Evolutionary conservation across 257 asterid species (phyloP).

Genomic region (Avicennia marina): DNA sequence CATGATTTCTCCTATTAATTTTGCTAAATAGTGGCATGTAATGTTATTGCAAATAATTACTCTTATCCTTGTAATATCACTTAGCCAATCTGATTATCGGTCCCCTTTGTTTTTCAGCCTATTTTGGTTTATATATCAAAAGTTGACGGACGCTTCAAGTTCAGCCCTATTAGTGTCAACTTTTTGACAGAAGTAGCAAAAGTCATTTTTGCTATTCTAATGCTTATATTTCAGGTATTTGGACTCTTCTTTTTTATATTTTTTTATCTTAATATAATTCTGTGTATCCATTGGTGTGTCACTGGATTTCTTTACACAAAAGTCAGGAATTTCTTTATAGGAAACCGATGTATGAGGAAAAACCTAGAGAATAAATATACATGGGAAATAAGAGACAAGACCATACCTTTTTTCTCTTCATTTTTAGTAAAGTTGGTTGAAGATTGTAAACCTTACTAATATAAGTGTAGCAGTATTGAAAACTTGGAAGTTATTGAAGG

Average conservation of each 20-base stretch:
- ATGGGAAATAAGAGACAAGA: too few species aligned
- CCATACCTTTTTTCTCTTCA: too few species aligned
- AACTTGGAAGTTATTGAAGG: too few species aligned
- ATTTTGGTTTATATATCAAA: slow-evolving; percentile 56
- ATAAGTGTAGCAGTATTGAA: too few species aligned
- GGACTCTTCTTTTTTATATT: slow-evolving; percentile 9
- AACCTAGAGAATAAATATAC: too few species aligned
- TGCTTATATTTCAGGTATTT: slow-evolving; percentile 90
- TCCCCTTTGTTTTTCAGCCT: slow-evolving; percentile 3
- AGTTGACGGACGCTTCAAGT: slow-evolving; percentile 89
- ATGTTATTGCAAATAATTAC: not conserved
- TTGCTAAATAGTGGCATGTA: not conserved
- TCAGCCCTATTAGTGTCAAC: slow-evolving; percentile 97
- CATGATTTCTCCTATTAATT: not conserved
- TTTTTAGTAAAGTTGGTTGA: too few species aligned
- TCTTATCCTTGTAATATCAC: not conserved
- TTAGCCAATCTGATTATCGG: not conserved
- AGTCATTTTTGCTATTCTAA: slow-evolving; percentile 73
- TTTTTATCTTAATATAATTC: slow-evolving; percentile 13
- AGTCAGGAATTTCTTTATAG: too few species aligned
- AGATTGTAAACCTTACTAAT: too few species aligned
- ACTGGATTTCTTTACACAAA: too few species aligned
- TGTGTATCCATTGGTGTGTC: not conserved
- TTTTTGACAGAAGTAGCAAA: slow-evolving; percentile 84
- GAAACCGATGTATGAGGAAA: too few species aligned